Base-by-base conservation (phyloP, 495 filamentous ascomycete species). In the Lasiosphaeria ovina region DNA sequence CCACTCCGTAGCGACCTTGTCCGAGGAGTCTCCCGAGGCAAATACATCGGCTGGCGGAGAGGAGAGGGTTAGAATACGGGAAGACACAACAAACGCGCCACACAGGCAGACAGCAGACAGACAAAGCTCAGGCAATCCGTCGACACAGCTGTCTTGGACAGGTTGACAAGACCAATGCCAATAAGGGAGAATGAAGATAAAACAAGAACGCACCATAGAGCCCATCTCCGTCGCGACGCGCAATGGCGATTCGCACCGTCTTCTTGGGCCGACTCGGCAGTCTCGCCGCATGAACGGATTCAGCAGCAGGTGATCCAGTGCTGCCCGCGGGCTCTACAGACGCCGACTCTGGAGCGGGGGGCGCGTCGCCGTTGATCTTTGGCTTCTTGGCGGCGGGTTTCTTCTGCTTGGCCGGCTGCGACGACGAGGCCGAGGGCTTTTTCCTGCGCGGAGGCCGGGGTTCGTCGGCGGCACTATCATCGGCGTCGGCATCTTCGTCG, bases 1-100 rank as follows among this genome's bases (percentile, higher is more conserved):
- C 93, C 93, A 98, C 49, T 87, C 81, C 16, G 86, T 83, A 5
- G 91, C 91, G n/a, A 91, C 86, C 35, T 88, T 86, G 58, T 96
- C 88, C 17, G 85, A 74, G 24, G 79, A 80, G 47, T 87, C 79
- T 42, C 83, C 87, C 48, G 86, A 85, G n/a, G 81, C 84, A 72
- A 95, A 96, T 6, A 97, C 82, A 60, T 93, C 89, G 67, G 84
- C 91, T 96, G 24, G 24, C 24, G 24, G 2, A 24, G 24, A 24
- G 24, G 24, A 70, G 34, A 47, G 3, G 8, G 64, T 49, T 11
- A 24, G 24, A 24, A 24, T 24, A 1, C 24, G 24, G 24, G 1
- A 24, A 24, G 24, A 24, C 24, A 24, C 24, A 24, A 24, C 24
- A 24, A 1, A 24, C 24, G 24, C 24, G 24, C 24, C 24, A 24